phyloP scores from a whole-genome alignment of 164 flowering plant species.

The Annona squamosa region DNA sequence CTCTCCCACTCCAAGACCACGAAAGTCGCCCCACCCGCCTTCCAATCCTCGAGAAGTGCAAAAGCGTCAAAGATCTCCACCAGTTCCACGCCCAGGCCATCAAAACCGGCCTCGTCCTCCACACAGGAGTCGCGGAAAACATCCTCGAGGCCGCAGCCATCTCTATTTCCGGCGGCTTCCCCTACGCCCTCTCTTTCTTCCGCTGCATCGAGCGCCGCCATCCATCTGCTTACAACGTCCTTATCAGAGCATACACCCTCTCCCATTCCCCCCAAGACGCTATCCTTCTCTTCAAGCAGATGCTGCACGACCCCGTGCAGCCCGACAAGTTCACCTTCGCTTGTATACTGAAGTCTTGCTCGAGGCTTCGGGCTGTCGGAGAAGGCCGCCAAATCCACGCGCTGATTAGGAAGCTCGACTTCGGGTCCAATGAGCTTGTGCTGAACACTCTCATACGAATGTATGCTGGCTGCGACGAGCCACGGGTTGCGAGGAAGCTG shows the following conservation, averaged over 20 bases:
- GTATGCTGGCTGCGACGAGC: conserved; percentile 34
- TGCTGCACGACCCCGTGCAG: conserved; percentile 23
- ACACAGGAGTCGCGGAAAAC: conserved; percentile 26
- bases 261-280: conserved; percentile 27
- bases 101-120: conserved; percentile 33
- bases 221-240: conserved; percentile 32
- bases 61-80: conserved; percentile 30
- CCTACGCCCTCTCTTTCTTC: conserved; percentile 38
- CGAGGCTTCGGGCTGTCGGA: conserved; percentile 22
- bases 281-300: conserved; percentile 25
- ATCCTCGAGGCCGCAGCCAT: conserved; percentile 45
- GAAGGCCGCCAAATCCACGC: conserved; percentile 45
- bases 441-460: conserved; percentile 38
- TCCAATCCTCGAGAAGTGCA: conserved; percentile 38
- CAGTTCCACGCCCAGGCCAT: conserved; percentile 42
- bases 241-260: conserved; percentile 34
- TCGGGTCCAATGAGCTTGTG: conserved; percentile 22
- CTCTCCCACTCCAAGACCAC: neutral
- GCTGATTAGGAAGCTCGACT: conserved; percentile 26
- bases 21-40: conserved; percentile 23
- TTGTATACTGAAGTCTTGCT: conserved; percentile 39
- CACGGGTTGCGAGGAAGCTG: conserved; percentile 28
- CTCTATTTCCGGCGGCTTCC: conserved; percentile 26
- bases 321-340: conserved; percentile 38
- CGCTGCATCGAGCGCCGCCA: conserved; percentile 23